These are phyloP conservation scores for Rhinocladiella mackenziei DNA, from an alignment of 2,329 filamentous ascomycete genomes.

Conservation along the genomic window DNA sequence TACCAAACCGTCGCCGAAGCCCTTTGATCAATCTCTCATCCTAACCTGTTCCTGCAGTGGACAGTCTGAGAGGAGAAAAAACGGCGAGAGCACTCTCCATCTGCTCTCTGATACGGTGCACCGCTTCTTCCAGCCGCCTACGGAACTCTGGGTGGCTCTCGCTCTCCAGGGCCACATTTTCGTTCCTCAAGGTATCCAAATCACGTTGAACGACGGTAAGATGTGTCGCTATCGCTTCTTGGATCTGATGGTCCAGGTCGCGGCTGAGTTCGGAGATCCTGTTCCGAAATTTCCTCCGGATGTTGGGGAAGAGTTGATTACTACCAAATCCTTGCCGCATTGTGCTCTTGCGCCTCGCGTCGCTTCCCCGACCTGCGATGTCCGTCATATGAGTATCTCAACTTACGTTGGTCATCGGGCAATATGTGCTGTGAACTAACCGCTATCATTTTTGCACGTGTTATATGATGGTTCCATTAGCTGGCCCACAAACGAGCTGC, in stretches of 20 bases:
- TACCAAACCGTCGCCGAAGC: no score
- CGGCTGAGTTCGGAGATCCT: constrained; percentile 3
- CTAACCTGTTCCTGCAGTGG: no score
- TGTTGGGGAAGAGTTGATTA: constrained; percentile 2
- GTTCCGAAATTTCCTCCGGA: not conserved
- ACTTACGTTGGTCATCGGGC: not conserved
- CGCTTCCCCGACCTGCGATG: constrained; percentile 3
- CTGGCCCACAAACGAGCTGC: constrained; percentile 9
- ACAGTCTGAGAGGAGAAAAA: not conserved
- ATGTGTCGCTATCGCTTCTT: not conserved
- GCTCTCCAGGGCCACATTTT: constrained; percentile 12
- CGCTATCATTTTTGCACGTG: not conserved
- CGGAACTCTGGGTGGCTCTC: constrained; percentile 6
- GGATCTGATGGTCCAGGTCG: constrained; percentile 1
- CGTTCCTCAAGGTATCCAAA: constrained; percentile 7
- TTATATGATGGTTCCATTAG: constrained; percentile 4
- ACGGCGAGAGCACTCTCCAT: not conserved
- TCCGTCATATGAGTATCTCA: not conserved
- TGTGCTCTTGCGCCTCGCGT: constrained; percentile 2
- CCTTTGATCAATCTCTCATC: no score
- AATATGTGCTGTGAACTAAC: constrained; percentile 1
- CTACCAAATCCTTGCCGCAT: constrained; percentile 2
- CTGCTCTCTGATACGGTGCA: not conserved
- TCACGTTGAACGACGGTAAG: constrained; percentile 6
- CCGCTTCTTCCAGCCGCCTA: not conserved